phyloP scores from a whole-genome alignment of 2,329 filamentous ascomycete genomes.

The Simplicillium aogashimaense region DNA sequence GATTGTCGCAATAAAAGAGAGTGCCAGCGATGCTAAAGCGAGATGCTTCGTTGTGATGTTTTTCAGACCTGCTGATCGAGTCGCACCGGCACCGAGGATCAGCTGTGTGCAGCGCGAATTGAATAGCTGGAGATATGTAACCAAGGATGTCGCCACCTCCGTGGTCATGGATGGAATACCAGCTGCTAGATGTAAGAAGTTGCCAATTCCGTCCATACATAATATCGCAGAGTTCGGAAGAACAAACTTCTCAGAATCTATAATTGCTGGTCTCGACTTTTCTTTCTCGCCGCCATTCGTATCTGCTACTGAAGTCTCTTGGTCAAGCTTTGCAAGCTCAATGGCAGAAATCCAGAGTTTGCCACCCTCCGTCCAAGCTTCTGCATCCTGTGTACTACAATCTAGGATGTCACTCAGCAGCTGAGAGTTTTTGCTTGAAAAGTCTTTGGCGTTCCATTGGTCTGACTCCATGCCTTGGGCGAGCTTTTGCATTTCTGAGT shows the following conservation, averaged over 20 bases:
- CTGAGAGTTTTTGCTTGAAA: slow-evolving; percentile 49
- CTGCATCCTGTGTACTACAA: slow-evolving; percentile 60
- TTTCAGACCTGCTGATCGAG: slow-evolving; percentile 76
- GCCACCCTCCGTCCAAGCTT: slow-evolving; percentile 53
- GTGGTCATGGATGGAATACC: slow-evolving; percentile 82
- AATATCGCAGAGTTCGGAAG: slow-evolving; percentile 75
- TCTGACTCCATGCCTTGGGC: slow-evolving; percentile 72
- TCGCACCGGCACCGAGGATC: slow-evolving; percentile 90
- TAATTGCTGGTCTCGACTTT: slow-evolving; percentile 60
- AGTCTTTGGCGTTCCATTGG: slow-evolving; percentile 71
- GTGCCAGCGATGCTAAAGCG: slow-evolving; percentile 78
- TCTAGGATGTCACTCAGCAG: slow-evolving; percentile 56
- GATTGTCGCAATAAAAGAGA: slow-evolving; percentile 78
- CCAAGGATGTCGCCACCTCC: slow-evolving; percentile 68
- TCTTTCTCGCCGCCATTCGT: slow-evolving; percentile 45
- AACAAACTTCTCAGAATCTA: slow-evolving; percentile 79
- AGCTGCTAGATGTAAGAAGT: slow-evolving; percentile 73
- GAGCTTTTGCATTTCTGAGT: slow-evolving; percentile 63
- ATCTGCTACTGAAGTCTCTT: slow-evolving; percentile 24
- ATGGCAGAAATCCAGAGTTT: slow-evolving; percentile 46
- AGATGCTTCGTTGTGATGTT: slow-evolving; percentile 96
- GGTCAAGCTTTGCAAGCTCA: slow-evolving; percentile 23
- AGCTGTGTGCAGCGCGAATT: slow-evolving; percentile 95
- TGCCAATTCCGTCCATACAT: slow-evolving; percentile 71
- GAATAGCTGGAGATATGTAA: slow-evolving; percentile 86